A percentile compares a stretch with the other conserved stretches of the same genome.
Evolutionary conservation across 768 basidiomycete species (phyloP).

Genomic region (Trametes meyenii): DNA sequence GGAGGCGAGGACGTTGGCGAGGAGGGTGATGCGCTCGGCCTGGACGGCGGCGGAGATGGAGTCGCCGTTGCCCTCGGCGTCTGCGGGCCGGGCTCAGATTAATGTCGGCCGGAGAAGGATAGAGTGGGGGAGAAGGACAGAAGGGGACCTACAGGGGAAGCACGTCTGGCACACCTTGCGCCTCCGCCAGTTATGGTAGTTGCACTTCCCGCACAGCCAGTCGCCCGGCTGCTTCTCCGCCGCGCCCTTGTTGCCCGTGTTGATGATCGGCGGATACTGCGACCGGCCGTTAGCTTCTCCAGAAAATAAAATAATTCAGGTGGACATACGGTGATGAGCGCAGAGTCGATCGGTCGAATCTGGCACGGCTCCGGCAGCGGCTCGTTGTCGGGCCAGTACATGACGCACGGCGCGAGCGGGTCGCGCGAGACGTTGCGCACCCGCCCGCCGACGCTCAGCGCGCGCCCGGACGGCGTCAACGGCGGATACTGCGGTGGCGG

Average conservation of each 20-base stretch:
- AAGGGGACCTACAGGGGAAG: conserved; percentile 64
- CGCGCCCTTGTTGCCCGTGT: conserved; percentile 86
- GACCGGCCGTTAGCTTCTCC: not conserved
- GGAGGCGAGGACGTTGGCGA: conserved; percentile 71
- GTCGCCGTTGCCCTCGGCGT: conserved; percentile 87
- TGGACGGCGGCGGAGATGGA: conserved; percentile 85
- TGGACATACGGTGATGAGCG: conserved; percentile 54
- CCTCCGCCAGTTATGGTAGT: conserved; percentile 86
- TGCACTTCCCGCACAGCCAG: conserved; percentile 78
- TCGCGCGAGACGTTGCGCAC: conserved; percentile 81
- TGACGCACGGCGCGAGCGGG: conserved; percentile 72
- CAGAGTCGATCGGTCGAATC: conserved; percentile 58
- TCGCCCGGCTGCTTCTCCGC: conserved; percentile 72
- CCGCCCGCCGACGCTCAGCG: conserved; percentile 74
- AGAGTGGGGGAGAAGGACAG: conserved; percentile 13
- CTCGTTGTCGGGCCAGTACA: conserved; percentile 94
- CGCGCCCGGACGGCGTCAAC: conserved; percentile 81
- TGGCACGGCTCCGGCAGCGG: conserved; percentile 80
- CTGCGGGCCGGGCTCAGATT: conserved; percentile 38
- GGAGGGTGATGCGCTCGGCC: conserved; percentile 78
- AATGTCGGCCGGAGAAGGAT: conserved; percentile 7
- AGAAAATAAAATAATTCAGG: not conserved
- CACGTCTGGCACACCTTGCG: conserved; percentile 91
- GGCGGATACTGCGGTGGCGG: conserved; percentile 60
- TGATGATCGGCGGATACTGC: conserved; percentile 84